Conservation (phyloP, 164 flowering plant genomes). For the Nymphaea thermarum region DNA sequence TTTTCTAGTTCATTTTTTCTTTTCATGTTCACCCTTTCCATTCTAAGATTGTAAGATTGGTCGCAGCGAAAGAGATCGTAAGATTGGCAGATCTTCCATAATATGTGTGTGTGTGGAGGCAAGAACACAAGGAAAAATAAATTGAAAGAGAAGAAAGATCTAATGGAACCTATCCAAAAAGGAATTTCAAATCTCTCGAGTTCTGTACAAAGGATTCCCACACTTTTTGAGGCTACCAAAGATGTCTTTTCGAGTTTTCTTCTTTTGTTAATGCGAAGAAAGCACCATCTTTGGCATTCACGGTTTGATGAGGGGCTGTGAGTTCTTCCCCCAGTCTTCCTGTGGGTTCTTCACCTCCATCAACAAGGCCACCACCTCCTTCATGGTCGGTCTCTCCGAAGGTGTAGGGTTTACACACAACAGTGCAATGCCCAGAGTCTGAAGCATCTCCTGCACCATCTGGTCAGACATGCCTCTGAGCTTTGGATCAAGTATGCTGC, state of each 20-base stretch:
- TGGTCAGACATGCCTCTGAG: slow-evolving; percentile 74
- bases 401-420: slow-evolving; percentile 89
- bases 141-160: no score
- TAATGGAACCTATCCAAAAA: no score
- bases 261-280: neutral
- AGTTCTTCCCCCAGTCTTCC: slow-evolving; percentile 88
- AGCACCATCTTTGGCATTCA: slow-evolving; percentile 7
- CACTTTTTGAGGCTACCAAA: no score
- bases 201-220: no score
- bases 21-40: no score
- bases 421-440: slow-evolving; percentile 89
- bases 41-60: no score
- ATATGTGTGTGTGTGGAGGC: no score
- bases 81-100: no score
- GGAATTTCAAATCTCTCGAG: no score
- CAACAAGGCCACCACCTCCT: slow-evolving; percentile 86
- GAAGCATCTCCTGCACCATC: slow-evolving; percentile 89
- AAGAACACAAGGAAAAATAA: no score
- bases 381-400: slow-evolving; percentile 85
- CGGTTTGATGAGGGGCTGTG: slow-evolving; percentile 85
- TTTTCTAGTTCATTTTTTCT: no score
- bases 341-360: slow-evolving; percentile 84
- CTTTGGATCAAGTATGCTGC: slow-evolving; percentile 57
- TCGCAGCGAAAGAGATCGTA: no score
- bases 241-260: neutral